Evolutionary conservation across 2,329 filamentous ascomycete genomes (phyloP), one percentile per base, ranked within the genome.

Genomic region (Calonectria pseudoreteaudii): DNA sequence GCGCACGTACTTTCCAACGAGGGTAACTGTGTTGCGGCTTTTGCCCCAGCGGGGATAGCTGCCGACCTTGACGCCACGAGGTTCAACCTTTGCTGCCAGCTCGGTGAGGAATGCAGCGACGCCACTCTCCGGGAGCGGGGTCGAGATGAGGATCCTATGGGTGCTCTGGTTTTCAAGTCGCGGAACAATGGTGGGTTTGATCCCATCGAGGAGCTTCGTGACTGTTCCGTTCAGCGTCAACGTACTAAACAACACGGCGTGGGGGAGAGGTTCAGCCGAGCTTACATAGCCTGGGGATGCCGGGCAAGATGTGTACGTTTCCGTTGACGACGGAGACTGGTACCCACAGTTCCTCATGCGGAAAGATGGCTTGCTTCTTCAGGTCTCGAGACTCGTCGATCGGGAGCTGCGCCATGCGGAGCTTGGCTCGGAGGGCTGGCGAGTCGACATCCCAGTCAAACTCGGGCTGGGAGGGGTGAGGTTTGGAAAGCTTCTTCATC

Each of bases 31-130:
- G 84, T 98, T 98, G 76, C 89, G 89, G 80, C 92, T 91, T 88
- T 95, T 96, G 7, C 94, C 95, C 95, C 96, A 98, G 70, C 95
- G 89, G 44, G 97, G 97, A 85, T 99, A 98, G 84, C 95, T 98
- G 60, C 97, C 97, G 20, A 98, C 95, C 86, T 98, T 98, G 80
- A 98, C 90, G 4, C 95, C 95, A 80, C 90, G 92, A 0, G 91
- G 87, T 82, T 92, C 93, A 28, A 96, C 94, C 83, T 91, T 91
- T 34, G 87, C 90, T 6, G 96, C 94, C 75, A 98, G 86, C 77
- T 94, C 90, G 1, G 95, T 96, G 80, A 99, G 87, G 82, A 94
- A 98, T 23, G 89, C 91, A 16, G 97, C 96, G 38, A 98, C 92
- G 23, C 90, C 90, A 84, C 95, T 98, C 88, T 99, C 97, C 0